Evolutionary conservation across 768 basidiomycete genomes (phyloP).

Genomic region (Coprinellus micaceus): DNA sequence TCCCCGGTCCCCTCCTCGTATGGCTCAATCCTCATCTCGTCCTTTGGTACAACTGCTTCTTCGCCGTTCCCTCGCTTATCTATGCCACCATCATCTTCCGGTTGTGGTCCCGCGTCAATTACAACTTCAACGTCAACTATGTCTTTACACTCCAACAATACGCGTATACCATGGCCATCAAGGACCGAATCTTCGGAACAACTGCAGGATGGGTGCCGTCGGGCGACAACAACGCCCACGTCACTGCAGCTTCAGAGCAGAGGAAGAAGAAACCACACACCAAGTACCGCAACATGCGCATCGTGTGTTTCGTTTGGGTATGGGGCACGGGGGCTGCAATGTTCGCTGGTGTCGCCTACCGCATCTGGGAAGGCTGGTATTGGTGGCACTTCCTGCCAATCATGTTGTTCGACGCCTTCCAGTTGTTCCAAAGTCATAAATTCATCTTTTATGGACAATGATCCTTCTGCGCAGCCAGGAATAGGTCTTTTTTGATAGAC

Average conservation of each 20-base stretch:
- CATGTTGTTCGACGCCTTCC: neutral
- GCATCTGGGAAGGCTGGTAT: constrained; percentile 19
- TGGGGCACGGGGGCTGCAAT: constrained; percentile 16
- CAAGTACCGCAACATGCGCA: constrained; percentile 28
- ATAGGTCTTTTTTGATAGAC: no score
- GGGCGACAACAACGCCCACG: constrained; percentile 23
- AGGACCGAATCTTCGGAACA: constrained; percentile 23
- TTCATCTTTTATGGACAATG: neutral
- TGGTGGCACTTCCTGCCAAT: constrained; percentile 20
- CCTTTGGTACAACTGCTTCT: constrained; percentile 25
- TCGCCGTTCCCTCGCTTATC: constrained; percentile 24
- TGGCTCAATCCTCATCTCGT: constrained; percentile 21
- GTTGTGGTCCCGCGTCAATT: constrained; percentile 24
- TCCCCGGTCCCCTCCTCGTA: constrained; percentile 23
- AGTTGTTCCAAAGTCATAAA: constrained; percentile 1
- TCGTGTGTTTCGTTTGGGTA: constrained; percentile 23
- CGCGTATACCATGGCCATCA: constrained; percentile 27
- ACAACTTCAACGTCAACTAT: constrained; percentile 24
- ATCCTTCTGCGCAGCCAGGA: neutral
- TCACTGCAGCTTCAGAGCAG: constrained; percentile 7
- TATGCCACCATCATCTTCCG: constrained; percentile 23
- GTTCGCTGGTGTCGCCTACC: constrained; percentile 17
- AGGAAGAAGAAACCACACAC: constrained; percentile 22
- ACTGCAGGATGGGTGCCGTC: constrained; percentile 27
- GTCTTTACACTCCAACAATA: constrained; percentile 26